Conservation (phyloP, 2,329 filamentous ascomycete species). For the Colletotrichum orchidophilum region DNA sequence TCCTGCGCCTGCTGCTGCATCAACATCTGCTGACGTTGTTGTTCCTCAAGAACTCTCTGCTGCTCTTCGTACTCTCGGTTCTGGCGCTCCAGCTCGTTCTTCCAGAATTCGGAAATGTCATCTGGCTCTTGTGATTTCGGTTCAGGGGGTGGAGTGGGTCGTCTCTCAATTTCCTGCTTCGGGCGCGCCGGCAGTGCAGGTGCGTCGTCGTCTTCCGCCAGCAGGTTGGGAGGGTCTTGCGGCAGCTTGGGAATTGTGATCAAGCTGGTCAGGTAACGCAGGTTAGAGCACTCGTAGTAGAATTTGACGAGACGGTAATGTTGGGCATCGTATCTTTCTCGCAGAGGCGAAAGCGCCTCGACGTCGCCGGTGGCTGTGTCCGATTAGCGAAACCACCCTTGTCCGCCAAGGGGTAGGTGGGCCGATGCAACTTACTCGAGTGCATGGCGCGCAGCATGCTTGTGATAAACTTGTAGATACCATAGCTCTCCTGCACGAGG, state of each 20-base stretch:
- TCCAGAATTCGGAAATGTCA: slow-evolving; percentile 98
- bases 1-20: slow-evolving; percentile 85
- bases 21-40: slow-evolving; percentile 82
- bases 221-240: slow-evolving; percentile 89
- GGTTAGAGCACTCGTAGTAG: slow-evolving; percentile 98
- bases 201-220: slow-evolving; percentile 84
- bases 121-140: slow-evolving; percentile 83
- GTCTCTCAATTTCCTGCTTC: slow-evolving; percentile 76
- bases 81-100: slow-evolving; percentile 87
- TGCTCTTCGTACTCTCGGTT: slow-evolving; percentile 96
- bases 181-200: slow-evolving; percentile 84
- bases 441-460: slow-evolving; percentile 99
- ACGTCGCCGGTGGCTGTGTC: slow-evolving; percentile 84
- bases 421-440: slow-evolving; percentile 69
- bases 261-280: slow-evolving; percentile 93
- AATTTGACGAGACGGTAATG: slow-evolving; percentile 97
- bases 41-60: slow-evolving; percentile 86
- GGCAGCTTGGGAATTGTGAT: slow-evolving; percentile 97
- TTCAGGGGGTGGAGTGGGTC: slow-evolving; percentile 74
- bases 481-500: slow-evolving; percentile 96
- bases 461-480: slow-evolving; percentile 99
- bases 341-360: slow-evolving; percentile 88
- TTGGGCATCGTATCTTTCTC: slow-evolving; percentile 90
- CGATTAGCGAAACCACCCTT: slow-evolving; percentile 36
- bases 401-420: background rate